Conservation (phyloP, 1,284 basidiomycete genomes). For the Cryptococcus hybrid region DNA sequence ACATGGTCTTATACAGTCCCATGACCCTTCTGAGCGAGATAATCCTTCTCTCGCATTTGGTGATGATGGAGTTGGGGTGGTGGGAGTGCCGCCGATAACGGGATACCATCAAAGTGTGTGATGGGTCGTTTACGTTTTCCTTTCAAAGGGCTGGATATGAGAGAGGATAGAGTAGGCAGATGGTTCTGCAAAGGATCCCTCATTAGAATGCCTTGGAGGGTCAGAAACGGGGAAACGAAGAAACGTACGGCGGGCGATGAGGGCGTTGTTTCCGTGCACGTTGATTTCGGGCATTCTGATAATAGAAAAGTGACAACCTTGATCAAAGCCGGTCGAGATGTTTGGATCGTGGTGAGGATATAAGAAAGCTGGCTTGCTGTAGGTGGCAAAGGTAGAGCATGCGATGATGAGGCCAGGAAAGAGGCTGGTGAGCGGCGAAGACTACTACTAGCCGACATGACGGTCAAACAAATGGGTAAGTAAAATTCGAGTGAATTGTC, state of each 20-base stretch:
- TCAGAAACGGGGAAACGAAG: too few species aligned
- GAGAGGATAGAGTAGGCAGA: neutral
- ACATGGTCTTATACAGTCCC: slow-evolving; percentile 1
- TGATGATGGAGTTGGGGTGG: slow-evolving; percentile 1
- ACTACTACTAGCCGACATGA: too few species aligned
- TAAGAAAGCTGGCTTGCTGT: neutral
- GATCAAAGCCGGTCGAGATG: neutral
- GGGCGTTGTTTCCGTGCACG: too few species aligned
- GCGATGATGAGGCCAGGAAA: too few species aligned
- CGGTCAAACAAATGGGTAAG: too few species aligned
- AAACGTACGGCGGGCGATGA: too few species aligned
- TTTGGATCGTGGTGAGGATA: neutral
- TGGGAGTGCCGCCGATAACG: slow-evolving; percentile 2
- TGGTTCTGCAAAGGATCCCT: too few species aligned
- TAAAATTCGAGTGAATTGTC: too few species aligned
- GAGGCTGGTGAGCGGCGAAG: too few species aligned
- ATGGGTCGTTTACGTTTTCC: slow-evolving; percentile 16
- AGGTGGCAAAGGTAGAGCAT: too few species aligned
- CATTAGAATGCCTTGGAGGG: too few species aligned
- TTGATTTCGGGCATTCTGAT: neutral
- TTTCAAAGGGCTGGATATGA: neutral
- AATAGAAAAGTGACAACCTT: neutral
- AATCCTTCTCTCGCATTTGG: slow-evolving; percentile 1
- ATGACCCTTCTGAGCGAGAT: slow-evolving; percentile 3
- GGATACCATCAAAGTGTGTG: slow-evolving; percentile 11